Base-by-base conservation (phyloP, 1,284 basidiomycete genomes). In the Irpex sp. region DNA sequence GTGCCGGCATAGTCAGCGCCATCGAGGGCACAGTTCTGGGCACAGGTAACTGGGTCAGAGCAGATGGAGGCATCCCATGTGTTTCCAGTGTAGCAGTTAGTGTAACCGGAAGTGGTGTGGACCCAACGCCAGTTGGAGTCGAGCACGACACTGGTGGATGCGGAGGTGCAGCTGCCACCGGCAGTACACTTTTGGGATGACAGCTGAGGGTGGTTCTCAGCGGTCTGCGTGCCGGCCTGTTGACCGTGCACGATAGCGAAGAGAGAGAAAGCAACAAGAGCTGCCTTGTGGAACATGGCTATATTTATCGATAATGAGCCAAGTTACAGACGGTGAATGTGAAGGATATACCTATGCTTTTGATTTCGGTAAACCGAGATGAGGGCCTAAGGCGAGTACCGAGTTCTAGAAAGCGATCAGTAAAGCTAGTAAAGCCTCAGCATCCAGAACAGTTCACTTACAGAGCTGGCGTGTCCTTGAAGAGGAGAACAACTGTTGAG, bases 71-170 rank as follows among this genome's bases (percentile, higher is more conserved):
- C 65, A 70, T 85, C 77, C 82, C 82, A 84, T 8, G 72, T 71
- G 75, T 83, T 83, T 26, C 83, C 83, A 65, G 81, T 83, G 75
- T 84, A 85, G 74, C 84, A 85, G 76, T 85, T 85, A 64, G 79
- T 80, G 71, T 71, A 78, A 59, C 75, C 75, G 58, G 70, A 70
- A 60, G 76, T 76, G 55, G 72, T 70, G 71, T 84, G 83, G 2
- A 78, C 62, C 82, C 81, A 84, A 63, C 83, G 79, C 80, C 81
- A 85, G 77, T 84, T 85, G 63, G 81, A 65, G 70, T 85, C 83
- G 64, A 85, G 73, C 6, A 79, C 78, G 58, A 85, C 73, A 26
- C 74, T 66, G 7, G 74, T 68, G 47, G 65, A 55, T 40, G 71
- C 63, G 38, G 72, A 74, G 4, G 74, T 76, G 75, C 81, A 83